Percentiles rank a stretch among this genome's conserved stretches.
Evolutionary conservation across 345 rosid genomes (phyloP).

Genomic region (Erysimum cheiranthoides): DNA sequence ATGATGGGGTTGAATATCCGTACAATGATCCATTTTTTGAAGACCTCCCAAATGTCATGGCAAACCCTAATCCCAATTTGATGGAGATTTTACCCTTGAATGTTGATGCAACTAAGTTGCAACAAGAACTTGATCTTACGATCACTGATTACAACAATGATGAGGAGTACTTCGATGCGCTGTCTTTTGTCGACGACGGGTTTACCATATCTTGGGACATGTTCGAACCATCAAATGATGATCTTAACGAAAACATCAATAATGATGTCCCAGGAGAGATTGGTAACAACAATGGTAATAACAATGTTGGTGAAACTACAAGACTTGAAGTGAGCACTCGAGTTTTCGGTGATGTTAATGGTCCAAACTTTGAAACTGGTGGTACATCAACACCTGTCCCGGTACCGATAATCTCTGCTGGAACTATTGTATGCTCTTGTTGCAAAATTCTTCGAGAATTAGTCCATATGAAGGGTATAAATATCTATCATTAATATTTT

Average conservation of each 20-base stretch:
- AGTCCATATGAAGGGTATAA: slow-evolving; percentile 20
- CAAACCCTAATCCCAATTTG: not conserved
- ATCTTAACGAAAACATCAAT: not conserved
- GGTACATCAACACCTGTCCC: slow-evolving; percentile 10
- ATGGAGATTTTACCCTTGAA: not conserved
- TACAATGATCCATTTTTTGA: not conserved
- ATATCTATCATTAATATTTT: too few relatives aligned
- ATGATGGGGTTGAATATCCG: not conserved
- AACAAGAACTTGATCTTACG: not conserved
- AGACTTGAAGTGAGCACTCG: slow-evolving; percentile 29
- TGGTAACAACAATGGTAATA: not conserved
- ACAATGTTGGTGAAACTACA: not conserved
- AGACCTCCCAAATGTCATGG: not conserved
- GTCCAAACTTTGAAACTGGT: slow-evolving; percentile 10
- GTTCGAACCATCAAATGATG: not conserved
- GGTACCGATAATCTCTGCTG: not conserved
- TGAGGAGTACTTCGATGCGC: not conserved
- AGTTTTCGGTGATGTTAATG: not conserved
- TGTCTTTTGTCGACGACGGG: not conserved
- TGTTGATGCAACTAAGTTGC: not conserved
- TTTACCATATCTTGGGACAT: not conserved
- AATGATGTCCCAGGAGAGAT: not conserved
- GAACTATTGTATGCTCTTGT: slow-evolving; percentile 17
- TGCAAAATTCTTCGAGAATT: slow-evolving; percentile 23
- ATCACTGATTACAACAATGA: not conserved